Percentiles rank a stretch among this genome's conserved stretches.
Conservation (phyloP, 1,284 basidiomycete genomes). For the Volvariella surrecta region DNA sequence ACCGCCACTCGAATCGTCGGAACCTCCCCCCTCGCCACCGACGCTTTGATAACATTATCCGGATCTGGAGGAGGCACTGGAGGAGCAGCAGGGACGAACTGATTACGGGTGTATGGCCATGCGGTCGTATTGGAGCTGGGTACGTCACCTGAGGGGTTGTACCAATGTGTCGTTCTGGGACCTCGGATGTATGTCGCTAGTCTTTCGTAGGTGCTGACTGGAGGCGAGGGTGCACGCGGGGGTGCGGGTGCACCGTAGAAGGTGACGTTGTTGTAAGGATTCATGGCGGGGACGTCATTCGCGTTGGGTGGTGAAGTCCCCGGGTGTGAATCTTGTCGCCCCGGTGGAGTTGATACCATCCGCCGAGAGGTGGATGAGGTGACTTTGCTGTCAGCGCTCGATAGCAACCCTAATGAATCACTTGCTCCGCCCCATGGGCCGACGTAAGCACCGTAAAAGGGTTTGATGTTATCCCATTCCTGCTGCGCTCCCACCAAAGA, state of each 20-base stretch:
- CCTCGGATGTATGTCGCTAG: too few species aligned
- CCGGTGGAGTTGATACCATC: constrained; percentile 12
- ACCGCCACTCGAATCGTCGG: constrained; percentile 33
- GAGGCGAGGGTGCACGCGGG: too few species aligned
- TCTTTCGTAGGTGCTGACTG: too few species aligned
- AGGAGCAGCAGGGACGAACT: constrained; percentile 4
- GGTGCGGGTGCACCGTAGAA: constrained; percentile 4
- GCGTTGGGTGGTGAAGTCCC: constrained; percentile 6
- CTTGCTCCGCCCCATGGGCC: constrained; percentile 2
- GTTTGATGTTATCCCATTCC: constrained; percentile 31
- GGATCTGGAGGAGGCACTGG: constrained; percentile 10
- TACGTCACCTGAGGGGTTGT: too few species aligned
- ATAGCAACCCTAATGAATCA: background rate
- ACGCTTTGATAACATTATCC: constrained; percentile 4
- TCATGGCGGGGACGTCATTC: constrained; percentile 2
- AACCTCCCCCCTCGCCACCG: constrained; percentile 6
- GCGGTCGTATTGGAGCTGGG: too few species aligned
- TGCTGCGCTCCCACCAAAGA: background rate
- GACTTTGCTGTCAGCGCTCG: constrained; percentile 3
- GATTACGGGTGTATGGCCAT: constrained; percentile 4
- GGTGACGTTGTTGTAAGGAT: constrained; percentile 5
- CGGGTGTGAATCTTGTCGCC: too few species aligned
- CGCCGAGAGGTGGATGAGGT: background rate
- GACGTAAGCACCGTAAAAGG: constrained; percentile 24
- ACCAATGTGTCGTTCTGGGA: too few species aligned